Conservation (phyloP, 805 yeast species). For the Starmerella vitae region DNA sequence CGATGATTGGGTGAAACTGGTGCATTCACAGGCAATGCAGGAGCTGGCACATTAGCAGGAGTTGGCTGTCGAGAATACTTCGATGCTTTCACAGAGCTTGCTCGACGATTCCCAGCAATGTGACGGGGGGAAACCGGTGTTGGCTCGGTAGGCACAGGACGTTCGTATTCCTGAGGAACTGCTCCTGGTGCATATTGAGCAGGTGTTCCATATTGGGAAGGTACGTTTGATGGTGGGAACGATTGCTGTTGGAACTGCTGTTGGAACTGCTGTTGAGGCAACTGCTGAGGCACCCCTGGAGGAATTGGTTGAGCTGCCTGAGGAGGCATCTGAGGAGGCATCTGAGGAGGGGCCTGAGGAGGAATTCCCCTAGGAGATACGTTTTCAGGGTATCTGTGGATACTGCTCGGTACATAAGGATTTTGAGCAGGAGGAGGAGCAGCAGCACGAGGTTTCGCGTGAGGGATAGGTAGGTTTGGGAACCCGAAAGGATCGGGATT, state of each 20-base stretch:
- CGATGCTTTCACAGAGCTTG: too few species aligned
- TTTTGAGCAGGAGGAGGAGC: constrained; percentile 1
- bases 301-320: too few species aligned
- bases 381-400: too few species aligned
- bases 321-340: neutral
- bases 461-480: constrained; percentile 9
- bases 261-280: neutral
- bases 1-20: too few species aligned
- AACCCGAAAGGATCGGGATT: constrained; percentile 21
- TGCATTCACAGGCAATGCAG: neutral
- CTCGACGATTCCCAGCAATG: too few species aligned
- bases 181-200: too few species aligned
- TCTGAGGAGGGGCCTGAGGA: neutral
- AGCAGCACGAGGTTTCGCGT: neutral
- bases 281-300: neutral
- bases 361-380: neutral
- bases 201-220: too few species aligned
- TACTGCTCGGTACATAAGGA: neutral
- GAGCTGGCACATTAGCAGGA: neutral
- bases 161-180: neutral
- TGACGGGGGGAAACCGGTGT: neutral
- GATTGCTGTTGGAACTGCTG: neutral
- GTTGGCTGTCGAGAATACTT: too few species aligned
- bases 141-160: neutral
- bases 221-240: neutral